phyloP scores from a whole-genome alignment of 2,329 filamentous ascomycete species.

The Dactylellina parvicollis region DNA sequence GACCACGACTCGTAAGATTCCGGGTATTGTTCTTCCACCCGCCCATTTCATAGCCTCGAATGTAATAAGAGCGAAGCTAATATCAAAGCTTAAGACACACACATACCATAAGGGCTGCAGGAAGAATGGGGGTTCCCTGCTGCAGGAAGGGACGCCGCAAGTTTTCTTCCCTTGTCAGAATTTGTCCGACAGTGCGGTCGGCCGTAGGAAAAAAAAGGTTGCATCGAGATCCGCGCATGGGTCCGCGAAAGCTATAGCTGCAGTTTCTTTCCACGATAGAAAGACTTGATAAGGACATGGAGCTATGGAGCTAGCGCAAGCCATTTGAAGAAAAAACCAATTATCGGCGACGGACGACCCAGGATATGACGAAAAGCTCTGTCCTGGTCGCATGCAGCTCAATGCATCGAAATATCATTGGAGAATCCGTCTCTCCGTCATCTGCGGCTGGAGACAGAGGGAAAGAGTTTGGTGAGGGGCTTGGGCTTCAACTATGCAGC shows the following conservation, averaged over 20 bases:
- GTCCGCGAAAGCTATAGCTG: background rate
- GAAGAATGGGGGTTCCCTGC: slow-evolving; percentile 37
- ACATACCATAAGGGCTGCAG: too few relatives aligned
- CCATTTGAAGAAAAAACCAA: slow-evolving; percentile 37
- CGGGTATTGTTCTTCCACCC: slow-evolving; percentile 23
- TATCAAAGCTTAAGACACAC: too few relatives aligned
- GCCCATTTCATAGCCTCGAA: slow-evolving; percentile 10
- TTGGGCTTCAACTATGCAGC: background rate
- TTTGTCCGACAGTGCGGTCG: slow-evolving; percentile 32
- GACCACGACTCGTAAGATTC: background rate
- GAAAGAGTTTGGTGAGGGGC: slow-evolving; percentile 3
- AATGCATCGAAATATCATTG: background rate
- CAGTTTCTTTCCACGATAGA: slow-evolving; percentile 19
- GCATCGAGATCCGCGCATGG: slow-evolving; percentile 13
- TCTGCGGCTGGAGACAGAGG: slow-evolving; percentile 26
- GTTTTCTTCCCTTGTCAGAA: slow-evolving; percentile 27
- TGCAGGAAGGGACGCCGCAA: slow-evolving; percentile 23
- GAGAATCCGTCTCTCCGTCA: slow-evolving; percentile 6
- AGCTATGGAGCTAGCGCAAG: slow-evolving; percentile 36
- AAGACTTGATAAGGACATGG: slow-evolving; percentile 46
- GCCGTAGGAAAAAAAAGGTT: background rate
- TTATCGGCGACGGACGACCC: slow-evolving; percentile 37
- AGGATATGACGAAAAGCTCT: slow-evolving; percentile 12
- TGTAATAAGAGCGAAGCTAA: slow-evolving; percentile 8
- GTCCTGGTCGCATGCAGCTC: background rate